Conservation (phyloP, 441 rosid genomes). For the Melastoma candidum region DNA sequence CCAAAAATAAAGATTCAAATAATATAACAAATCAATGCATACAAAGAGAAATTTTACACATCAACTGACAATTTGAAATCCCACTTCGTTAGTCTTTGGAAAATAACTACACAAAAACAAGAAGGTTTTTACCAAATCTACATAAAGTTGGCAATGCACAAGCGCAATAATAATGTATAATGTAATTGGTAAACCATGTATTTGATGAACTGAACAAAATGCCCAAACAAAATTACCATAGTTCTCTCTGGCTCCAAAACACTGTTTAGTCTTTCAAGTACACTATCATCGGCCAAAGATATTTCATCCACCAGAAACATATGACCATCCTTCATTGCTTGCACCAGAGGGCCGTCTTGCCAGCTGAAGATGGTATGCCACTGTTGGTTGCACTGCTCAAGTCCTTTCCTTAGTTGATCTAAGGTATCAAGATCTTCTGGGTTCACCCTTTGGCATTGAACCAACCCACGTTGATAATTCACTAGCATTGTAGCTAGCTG, state of each 20-base stretch:
- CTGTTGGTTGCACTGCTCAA: constrained; percentile 48
- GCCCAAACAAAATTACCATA: constrained; percentile 40
- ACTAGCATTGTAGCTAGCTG: constrained; percentile 32
- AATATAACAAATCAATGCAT: background rate
- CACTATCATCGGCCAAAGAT: constrained; percentile 99
- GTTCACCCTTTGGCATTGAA: constrained; percentile 26
- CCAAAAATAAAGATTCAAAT: background rate
- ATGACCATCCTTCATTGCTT: constrained; percentile 88
- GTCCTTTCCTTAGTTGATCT: constrained; percentile 44
- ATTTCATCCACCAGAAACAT: constrained; percentile 93
- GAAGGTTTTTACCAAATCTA: background rate
- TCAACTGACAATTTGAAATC: background rate
- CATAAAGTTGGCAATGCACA: background rate
- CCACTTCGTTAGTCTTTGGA: background rate
- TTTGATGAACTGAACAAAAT: constrained; percentile 1
- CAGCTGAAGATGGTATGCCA: constrained; percentile 88
- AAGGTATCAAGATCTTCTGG: constrained; percentile 40
- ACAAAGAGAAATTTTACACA: constrained; percentile 3
- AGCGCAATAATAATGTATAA: too few relatives aligned
- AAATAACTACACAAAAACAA: background rate
- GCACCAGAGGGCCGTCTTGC: constrained; percentile 99
- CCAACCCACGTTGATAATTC: constrained; percentile 37
- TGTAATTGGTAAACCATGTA: too few relatives aligned
- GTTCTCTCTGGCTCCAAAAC: constrained; percentile 91
- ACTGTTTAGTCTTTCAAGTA: constrained; percentile 90